Base-by-base conservation (phyloP, 345 rosid species). In the Aquilaria sinensis region DNA sequence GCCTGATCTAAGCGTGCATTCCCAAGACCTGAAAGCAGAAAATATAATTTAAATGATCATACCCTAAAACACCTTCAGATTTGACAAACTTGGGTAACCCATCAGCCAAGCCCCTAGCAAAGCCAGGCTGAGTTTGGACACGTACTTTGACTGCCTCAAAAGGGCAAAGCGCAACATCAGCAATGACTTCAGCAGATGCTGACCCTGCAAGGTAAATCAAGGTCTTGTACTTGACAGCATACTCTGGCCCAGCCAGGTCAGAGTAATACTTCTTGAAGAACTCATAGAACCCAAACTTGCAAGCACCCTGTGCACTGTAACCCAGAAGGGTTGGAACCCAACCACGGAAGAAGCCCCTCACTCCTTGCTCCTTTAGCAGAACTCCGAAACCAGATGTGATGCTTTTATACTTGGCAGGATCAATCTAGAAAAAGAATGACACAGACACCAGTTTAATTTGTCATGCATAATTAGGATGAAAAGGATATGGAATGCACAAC, bases 71-170 rank as follows among this genome's bases (percentile, higher is more conserved):
- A 3, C 98, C 98, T 78, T 95, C 99, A 4, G 99, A 79, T 84
- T 60, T 91, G 62, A 95, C 70, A 70, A 91, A 89, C 82, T 89
- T 95, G 60, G 98, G 99, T 41, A 95, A 67, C 32, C 99, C 98
- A 82, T 95, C 99, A n/a, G 82, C 51, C 69, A 95, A 30, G 53
- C 99, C 99, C 71, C 96, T 81, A 7, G 99, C 98, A 65, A 95
- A 95, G 34, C 99, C 99, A 67, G 97, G 99, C 80, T 95, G 99
- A 53, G 99, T 95, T 80, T 95, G 98, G 66, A 95, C 98, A 37
- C 98, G 77, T 55, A 95, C 98, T 87, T 95, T 95, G 6, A 95
- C 99, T 49, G 99, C 99, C 80, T 95, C 99, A n/a, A 95, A 78
- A 23, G 98, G 99, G 81, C 99, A 91, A 68, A 95, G 96, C 0